These are phyloP conservation scores for Themeda triandra DNA, from an alignment of 176 grass and related monocot species.

Conservation along the genomic window DNA sequence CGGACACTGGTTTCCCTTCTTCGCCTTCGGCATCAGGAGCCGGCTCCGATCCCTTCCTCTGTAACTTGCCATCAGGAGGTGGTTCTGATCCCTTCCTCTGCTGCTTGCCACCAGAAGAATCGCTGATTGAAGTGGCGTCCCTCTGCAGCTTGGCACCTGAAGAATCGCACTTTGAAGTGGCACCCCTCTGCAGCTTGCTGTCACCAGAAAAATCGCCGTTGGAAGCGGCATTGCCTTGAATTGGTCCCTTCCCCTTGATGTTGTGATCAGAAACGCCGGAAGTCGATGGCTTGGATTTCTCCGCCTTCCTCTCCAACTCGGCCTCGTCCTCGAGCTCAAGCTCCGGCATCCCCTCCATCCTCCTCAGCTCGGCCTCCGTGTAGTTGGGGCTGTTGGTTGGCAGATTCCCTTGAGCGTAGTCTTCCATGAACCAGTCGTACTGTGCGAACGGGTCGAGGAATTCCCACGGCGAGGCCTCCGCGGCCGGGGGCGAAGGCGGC, in stretches of 20 bases:
- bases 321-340: constrained; percentile 86
- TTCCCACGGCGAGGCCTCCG: constrained; percentile 58
- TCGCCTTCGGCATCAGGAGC: not conserved
- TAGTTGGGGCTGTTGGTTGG: constrained; percentile 53
- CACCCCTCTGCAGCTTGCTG: not conserved
- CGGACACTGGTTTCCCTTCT: not conserved
- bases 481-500: constrained; percentile 41
- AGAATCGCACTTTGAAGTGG: not conserved
- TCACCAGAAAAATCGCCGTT: not conserved
- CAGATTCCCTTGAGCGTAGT: constrained; percentile 29
- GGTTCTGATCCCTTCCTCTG: constrained; percentile 7
- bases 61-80: not conserved
- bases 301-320: constrained; percentile 27
- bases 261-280: constrained; percentile 3
- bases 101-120: not conserved
- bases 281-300: not conserved
- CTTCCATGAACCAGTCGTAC: constrained; percentile 49
- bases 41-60: not conserved
- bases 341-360: constrained; percentile 88
- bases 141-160: not conserved
- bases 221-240: not conserved
- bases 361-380: constrained; percentile 49
- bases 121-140: not conserved
- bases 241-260: constrained; percentile 25
- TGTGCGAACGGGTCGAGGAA: constrained; percentile 71